These are phyloP conservation scores for Pleurotus giganteus DNA, from an alignment of 768 basidiomycete genomes.

Conservation along the genomic window DNA sequence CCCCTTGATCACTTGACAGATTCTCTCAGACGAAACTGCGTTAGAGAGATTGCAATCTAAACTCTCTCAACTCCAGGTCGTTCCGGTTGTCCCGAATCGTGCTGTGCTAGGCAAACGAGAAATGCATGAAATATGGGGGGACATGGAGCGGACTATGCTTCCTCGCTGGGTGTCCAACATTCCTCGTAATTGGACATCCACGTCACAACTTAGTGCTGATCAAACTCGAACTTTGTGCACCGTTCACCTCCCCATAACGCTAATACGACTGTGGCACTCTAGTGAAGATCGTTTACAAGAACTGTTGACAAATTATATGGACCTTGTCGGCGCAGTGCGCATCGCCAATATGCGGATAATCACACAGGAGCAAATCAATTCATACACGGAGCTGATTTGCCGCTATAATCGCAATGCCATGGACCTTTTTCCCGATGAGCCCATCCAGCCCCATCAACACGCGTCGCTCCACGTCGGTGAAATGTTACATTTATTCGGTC, in stretches of 20 bases:
- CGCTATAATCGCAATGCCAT: background rate
- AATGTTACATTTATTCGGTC: background rate
- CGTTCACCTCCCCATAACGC: slow-evolving; percentile 1
- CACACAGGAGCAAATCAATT: background rate
- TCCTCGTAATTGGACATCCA: slow-evolving; percentile 23
- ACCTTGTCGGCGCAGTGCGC: background rate
- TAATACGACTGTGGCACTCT: background rate
- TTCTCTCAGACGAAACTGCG: background rate
- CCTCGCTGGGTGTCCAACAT: slow-evolving; percentile 29
- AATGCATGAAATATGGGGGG: slow-evolving; percentile 24
- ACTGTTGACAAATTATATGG: background rate
- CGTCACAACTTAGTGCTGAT: background rate
- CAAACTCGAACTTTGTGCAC: slow-evolving; percentile 4
- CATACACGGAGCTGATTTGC: background rate
- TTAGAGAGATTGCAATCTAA: background rate
- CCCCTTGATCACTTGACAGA: no score
- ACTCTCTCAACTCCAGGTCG: background rate
- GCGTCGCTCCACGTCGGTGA: background rate
- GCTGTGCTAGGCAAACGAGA: slow-evolving; percentile 26
- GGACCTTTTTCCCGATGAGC: background rate
- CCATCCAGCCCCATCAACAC: slow-evolving; percentile 4
- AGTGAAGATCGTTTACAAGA: background rate
- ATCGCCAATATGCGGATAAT: background rate
- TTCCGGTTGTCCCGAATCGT: background rate
- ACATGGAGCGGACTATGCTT: slow-evolving; percentile 25